These are phyloP conservation scores for Globisporangium parvum DNA, from an alignment of 352 stramenopile genomes.

Conservation along the genomic window DNA sequence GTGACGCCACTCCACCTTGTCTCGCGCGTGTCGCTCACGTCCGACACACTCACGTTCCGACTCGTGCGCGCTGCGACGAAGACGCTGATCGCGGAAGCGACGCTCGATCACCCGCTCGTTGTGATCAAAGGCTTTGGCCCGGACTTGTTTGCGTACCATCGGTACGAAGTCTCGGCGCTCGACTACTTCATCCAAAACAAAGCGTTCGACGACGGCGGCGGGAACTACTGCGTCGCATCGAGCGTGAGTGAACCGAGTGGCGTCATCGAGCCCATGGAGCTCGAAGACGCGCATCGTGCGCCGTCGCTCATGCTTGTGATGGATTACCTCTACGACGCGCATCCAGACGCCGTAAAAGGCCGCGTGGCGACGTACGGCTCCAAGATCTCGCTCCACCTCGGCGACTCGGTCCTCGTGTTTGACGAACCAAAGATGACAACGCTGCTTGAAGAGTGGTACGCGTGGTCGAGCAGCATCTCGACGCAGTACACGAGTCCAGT, in stretches of 20 bases:
- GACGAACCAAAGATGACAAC: slow-evolving; percentile 65
- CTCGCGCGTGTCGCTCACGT: slow-evolving; percentile 39
- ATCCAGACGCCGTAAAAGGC: slow-evolving; percentile 44
- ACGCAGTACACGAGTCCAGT: slow-evolving; percentile 29
- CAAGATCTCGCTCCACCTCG: slow-evolving; percentile 60
- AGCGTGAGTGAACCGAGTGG: slow-evolving; percentile 34
- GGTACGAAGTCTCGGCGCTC: slow-evolving; percentile 52
- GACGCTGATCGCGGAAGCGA: slow-evolving; percentile 49
- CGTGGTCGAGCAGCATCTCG: slow-evolving; percentile 54
- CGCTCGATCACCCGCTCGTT: slow-evolving; percentile 42
- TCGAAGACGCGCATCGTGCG: slow-evolving; percentile 4
- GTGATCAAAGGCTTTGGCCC: slow-evolving; percentile 69
- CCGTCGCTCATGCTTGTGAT: slow-evolving; percentile 49
- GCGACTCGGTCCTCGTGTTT: slow-evolving; percentile 66
- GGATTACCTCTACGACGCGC: slow-evolving; percentile 59
- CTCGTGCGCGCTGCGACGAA: slow-evolving; percentile 66
- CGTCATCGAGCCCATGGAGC: slow-evolving; percentile 3
- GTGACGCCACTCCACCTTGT: slow-evolving; percentile 54
- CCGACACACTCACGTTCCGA: slow-evolving; percentile 58
- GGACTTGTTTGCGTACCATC: slow-evolving; percentile 75
- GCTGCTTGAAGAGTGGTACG: slow-evolving; percentile 53
- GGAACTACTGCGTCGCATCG: slow-evolving; percentile 70
- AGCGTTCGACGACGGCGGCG: slow-evolving; percentile 21
- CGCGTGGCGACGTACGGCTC: slow-evolving; percentile 61
- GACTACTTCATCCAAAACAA: slow-evolving; percentile 83